Evolutionary conservation across 2,329 filamentous ascomycete genomes (phyloP), one percentile per base, ranked within the genome.

Genomic region (Emergomyces africanus): DNA sequence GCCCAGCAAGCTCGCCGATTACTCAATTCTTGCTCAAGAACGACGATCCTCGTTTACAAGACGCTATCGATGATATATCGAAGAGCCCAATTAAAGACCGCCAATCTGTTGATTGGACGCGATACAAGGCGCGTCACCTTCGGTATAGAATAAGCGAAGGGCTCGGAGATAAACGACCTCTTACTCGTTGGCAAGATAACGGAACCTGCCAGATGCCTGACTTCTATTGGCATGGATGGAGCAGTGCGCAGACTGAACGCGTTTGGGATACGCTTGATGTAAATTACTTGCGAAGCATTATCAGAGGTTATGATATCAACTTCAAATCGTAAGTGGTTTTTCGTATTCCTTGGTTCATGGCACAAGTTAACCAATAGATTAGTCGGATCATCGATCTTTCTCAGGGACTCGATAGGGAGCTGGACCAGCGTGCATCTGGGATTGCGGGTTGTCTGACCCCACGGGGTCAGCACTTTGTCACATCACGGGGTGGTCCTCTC

Each of bases 361-460:
- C 61, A 30, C 30, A 41, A 35, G 51, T 42, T 63, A 56, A 62
- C 60, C 10, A 48, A 10, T 23, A 15, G 28, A 42, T 57, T n/a
- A 75, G 72, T 60, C 68, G 73, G 54, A 72, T 67, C 41, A 78
- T 83, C 63, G 85, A 92, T 61, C 72, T 89, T 0, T 88, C 85
- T 5, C 88, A 91, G 66, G 90, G 90, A 57, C 78, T 89, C 9
- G 85, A 89, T 66, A 77, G 86, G 15, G 77, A 79, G 12, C 71
- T 70, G 1, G 77, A 82, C 56, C 70, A 62, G 1, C 69, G 69
- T 0, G 70, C 73, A 0, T 77, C 80, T 46, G 88, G 87, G 0
- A 76, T 88, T 5, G 74, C 81, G 1, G 79, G 81, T 0, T 91
- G 88, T 66, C 75, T 90, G 10, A 89, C 87, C 0, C 88, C 88